These are phyloP conservation scores for Pleurotus citrinopileatus DNA, from an alignment of 768 basidiomycete species.

Conservation along the genomic window DNA sequence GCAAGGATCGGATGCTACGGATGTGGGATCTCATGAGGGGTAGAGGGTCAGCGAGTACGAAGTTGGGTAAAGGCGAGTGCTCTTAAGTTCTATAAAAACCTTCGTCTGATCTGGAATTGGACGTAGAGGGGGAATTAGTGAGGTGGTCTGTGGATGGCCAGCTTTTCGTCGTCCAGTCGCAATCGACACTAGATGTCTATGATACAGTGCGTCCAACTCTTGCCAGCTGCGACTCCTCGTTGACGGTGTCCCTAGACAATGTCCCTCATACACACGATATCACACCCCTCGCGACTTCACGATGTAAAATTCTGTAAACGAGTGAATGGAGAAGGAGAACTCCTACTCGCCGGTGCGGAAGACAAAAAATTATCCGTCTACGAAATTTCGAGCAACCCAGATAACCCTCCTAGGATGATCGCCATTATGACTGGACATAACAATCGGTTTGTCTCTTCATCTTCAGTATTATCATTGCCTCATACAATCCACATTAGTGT, in stretches of 20 bases:
- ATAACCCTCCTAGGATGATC: conserved; percentile 51
- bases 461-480: background rate
- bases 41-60: conserved; percentile 83
- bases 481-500: conserved; percentile 45
- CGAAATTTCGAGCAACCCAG: conserved; percentile 45
- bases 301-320: conserved; percentile 74
- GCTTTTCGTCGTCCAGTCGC: conserved; percentile 77
- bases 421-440: conserved; percentile 77
- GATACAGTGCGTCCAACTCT: conserved; percentile 51
- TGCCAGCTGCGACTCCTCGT: background rate
- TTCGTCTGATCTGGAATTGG: background rate
- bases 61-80: conserved; percentile 78
- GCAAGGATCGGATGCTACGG: conserved; percentile 81
- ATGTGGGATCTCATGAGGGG: conserved; percentile 99
- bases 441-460: conserved; percentile 64
- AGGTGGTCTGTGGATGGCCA: conserved; percentile 81
- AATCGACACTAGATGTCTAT: conserved; percentile 78
- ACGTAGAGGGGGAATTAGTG: conserved; percentile 86
- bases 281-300: conserved; percentile 81
- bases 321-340: conserved; percentile 52
- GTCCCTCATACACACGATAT: conserved; percentile 68
- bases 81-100: background rate
- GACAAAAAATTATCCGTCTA: conserved; percentile 87
- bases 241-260: conserved; percentile 59
- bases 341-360: conserved; percentile 84